Conservation (phyloP, 768 basidiomycete genomes). For the Punctularia strigosozonata region DNA sequence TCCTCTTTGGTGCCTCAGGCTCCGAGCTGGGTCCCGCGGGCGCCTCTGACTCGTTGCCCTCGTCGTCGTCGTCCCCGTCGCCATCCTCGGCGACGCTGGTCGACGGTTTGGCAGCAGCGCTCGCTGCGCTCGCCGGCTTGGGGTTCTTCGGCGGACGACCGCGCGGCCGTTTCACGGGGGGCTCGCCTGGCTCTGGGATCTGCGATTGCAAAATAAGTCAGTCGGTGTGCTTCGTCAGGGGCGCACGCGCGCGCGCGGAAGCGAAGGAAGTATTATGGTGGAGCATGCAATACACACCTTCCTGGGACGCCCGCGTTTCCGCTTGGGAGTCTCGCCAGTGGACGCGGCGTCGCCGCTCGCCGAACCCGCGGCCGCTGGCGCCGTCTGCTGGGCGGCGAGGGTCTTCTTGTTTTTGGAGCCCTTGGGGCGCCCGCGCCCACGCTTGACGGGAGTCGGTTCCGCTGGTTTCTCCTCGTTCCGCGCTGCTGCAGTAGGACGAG, state of each 20-base stretch:
- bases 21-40: too few relatives aligned
- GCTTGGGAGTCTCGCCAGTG: constrained; percentile 22
- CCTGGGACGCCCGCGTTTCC: constrained; percentile 38
- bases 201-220: neutral
- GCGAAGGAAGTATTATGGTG: neutral
- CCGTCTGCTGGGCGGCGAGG: constrained; percentile 20
- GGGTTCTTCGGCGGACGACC: constrained; percentile 66
- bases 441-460: constrained; percentile 39
- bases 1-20: constrained; percentile 46
- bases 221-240: too few relatives aligned
- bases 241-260: constrained; percentile 6
- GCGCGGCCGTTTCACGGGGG: constrained; percentile 45
- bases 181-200: constrained; percentile 26
- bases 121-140: constrained; percentile 37
- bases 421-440: constrained; percentile 81
- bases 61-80: constrained; percentile 30
- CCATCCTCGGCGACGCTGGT: constrained; percentile 25
- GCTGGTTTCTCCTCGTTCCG: constrained; percentile 24
- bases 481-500: constrained; percentile 19
- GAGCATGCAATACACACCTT: constrained; percentile 33
- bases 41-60: too few relatives aligned
- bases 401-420: constrained; percentile 72
- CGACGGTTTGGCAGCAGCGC: too few relatives aligned
- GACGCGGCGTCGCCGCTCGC: constrained; percentile 11
- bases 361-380: constrained; percentile 11